These are phyloP conservation scores for Lepidopterella palustris DNA, from an alignment of 495 filamentous ascomycete genomes.

Conservation along the genomic window DNA sequence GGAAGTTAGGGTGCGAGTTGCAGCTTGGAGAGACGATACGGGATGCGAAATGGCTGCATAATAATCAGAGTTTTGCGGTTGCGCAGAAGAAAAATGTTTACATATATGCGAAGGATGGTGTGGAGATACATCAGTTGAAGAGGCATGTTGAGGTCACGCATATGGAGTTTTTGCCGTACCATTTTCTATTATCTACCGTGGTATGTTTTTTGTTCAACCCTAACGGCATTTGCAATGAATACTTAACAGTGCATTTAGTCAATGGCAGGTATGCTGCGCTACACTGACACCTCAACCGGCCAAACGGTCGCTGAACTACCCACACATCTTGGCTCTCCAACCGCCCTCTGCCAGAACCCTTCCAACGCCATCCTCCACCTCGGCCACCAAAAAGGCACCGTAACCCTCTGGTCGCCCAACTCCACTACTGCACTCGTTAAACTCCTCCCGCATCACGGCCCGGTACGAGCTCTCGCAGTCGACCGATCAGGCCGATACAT, in stretches of 20 bases:
- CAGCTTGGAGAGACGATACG: conserved; percentile 84
- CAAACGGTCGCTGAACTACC: conserved; percentile 74
- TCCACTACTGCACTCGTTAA: conserved; percentile 80
- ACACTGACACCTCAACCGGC: conserved; percentile 91
- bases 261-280: conserved; percentile 80
- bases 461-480: conserved; percentile 79
- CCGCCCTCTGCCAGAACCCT: conserved; percentile 77
- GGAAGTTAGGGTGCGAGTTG: conserved; percentile 82
- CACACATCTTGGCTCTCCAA: conserved; percentile 77
- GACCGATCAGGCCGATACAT: conserved; percentile 92
- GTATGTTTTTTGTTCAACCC: conserved; percentile 47
- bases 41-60: conserved; percentile 89
- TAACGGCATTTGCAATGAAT: neutral
- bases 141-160: conserved; percentile 88
- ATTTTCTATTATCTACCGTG: conserved; percentile 85
- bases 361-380: conserved; percentile 86
- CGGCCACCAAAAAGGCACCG: conserved; percentile 89
- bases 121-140: conserved; percentile 84
- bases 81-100: conserved; percentile 95
- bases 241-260: conserved; percentile 45
- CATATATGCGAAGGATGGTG: conserved; percentile 85
- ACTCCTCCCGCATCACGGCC: conserved; percentile 86
- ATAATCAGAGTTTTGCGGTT: conserved; percentile 93
- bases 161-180: conserved; percentile 94
- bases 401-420: conserved; percentile 96